Base-by-base conservation (phyloP, 306 rosid genomes). In the Vicia sativa region DNA sequence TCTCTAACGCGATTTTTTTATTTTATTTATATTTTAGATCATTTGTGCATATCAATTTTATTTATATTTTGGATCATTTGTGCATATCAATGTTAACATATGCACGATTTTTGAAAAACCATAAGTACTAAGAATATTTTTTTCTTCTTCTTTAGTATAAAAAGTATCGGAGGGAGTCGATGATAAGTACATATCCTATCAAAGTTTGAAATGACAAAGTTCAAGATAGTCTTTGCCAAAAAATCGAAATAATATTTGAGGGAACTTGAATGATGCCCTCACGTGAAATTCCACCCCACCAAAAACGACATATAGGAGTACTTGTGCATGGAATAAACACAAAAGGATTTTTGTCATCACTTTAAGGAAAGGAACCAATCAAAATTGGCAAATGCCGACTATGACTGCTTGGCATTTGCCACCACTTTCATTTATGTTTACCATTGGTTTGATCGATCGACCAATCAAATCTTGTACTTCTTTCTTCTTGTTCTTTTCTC, bases 281-380 rank as follows among this genome's bases (percentile, higher is more conserved):
- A 61, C 66, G 49, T 61, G 66, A 61, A 38, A 38, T 19, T 61
- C 23, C 23, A 58, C 38, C 11, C 4, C 11, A 58, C 66, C 10
- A 38, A 37, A 50, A 63, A 15, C 11, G 46, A 53, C 14, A 43
- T 14, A 21, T 50, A 0, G 37, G 9, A 34, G 9, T 34, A 34
- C 38, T 34, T 34, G 37, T 3, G 62, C 10, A 61, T 21, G 62
- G 16, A 16, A 44, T 23, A 25, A 45, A 34, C 42, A 57, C 9
- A 75, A 75, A 39, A 56, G n/a, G 10, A 7, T 9, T 68, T 49
- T 75, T 67, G 74, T 49, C 18, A 3, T 49, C 46, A 21, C 29
- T 53, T 13, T 11, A n/a, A 31, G 11, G 43, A 35, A 56, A 45
- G 16, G 16, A 49, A 28, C 45, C 55, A 49, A 25, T 15, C 9